Evolutionary conservation across 352 stramenopile genomes (phyloP), one percentile per base, ranked within the genome.

Genomic region (Globisporangium orthogonon): DNA sequence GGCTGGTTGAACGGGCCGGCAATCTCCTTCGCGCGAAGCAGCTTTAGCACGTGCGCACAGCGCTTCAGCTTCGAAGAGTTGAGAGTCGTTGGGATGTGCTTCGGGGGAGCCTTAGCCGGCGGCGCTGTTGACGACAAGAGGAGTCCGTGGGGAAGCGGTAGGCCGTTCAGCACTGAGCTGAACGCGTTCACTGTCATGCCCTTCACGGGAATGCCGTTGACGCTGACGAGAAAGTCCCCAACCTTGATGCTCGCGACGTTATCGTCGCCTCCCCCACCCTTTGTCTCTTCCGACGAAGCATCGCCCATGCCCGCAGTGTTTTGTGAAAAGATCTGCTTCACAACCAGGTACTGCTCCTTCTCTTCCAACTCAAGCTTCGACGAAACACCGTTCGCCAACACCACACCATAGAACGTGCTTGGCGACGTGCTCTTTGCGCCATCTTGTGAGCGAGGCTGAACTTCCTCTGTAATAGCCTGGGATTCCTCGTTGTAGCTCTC

Each of bases 1-100:
- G 83, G 83, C n/a, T 91, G 76, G 50, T 92, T 93, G 58, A 94
- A 94, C 33, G 85, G 83, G 1, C 56, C 58, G 3, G 85, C 73
- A 49, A 91, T 78, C 50, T 93, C 83, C 73, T 94, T 94, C 1
- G 73, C 69, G 39, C 83, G 80, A 52, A 92, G 61, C 52, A 92
- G 64, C 52, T 92, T 90, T 2, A 92, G 63, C 0, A 89, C 78
- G 46, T 90, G 80, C 18, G 58, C 76, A 66, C 83, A 92, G 18
- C 75, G 62, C 52, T 88, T 89, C 5, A 91, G 61, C 48, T 82
- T 83, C 14, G 69, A 80, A 11, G 74, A 71, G 18, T 66, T 83
- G 35, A 74, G 62, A 0, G 76, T 89, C 35, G 75, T 88, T 35
- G 80, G 56, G 49, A 89, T 78, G 31, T 89, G 73, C 50, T 86